Base-by-base conservation (phyloP, 192 early-diverging fungal genomes). In the Backusella circina region DNA sequence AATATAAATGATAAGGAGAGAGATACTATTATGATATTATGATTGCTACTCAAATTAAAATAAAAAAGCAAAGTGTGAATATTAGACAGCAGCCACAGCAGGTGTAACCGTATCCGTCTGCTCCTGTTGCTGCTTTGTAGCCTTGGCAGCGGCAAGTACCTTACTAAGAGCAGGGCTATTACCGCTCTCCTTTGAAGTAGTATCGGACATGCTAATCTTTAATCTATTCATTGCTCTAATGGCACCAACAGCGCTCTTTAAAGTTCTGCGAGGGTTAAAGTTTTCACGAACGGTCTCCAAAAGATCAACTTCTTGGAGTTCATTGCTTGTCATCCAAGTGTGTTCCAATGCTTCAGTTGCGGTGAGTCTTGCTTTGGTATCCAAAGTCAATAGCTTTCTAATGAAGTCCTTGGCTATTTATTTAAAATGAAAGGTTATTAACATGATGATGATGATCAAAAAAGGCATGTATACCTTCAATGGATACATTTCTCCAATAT, bases 401-500 rank as follows among this genome's bases (percentile, higher is more conserved):
- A 96, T 95, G 71, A 95, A 95, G 71, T 93, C 89, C 80, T 93
- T 92, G 26, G 95, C 95, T 93, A 36, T n/a, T 67, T 37, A 13
- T 9, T 66, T n/a, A 18, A 65, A 32, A 28, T 41, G 13, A 13
- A 41, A 13, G 39, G 8, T 16, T 41, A 41, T 41, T 13, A 41
- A 13, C 13, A 41, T 41, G 39, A 16, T n/a, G 7, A 50, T 21
- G 9, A 10, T 70, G 0, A 28, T 70, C 68, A 21, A 30, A 12
- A n/a, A n/a, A n/a, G n/a, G n/a, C n/a, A 18, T 31, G 38, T 16
- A 30, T 16, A 89, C 91, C 93, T 73, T 90, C 84, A 64, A 89
- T 87, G 5, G 96, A 97, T 35, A 98, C 90, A 73, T 95, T 94
- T 77, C 86, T 86, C 93, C 93, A 93, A 75, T 86, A 93, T 44